Conservation (phyloP, 192 early-diverging fungal genomes). For the Paraglomus occultum region DNA sequence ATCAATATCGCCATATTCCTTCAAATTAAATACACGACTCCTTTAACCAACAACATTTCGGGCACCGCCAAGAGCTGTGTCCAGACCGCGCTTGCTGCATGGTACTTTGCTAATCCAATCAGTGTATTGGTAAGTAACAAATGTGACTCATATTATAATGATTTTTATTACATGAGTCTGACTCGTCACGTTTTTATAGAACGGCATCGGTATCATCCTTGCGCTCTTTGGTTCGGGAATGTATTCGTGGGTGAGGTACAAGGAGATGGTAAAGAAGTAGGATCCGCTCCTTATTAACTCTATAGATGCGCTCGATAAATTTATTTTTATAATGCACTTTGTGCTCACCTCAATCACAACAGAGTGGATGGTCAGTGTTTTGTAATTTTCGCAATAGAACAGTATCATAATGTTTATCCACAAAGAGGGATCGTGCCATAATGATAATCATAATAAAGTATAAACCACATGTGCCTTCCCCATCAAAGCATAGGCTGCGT, state of each 20-base stretch:
- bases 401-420: too few relatives aligned
- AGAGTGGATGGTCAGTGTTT: too few relatives aligned
- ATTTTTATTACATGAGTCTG: background rate
- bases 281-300: background rate
- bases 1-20: constrained; percentile 72
- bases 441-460: too few relatives aligned
- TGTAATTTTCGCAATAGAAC: too few relatives aligned
- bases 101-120: constrained; percentile 62
- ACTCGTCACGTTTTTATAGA: constrained; percentile 35
- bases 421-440: too few relatives aligned
- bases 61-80: constrained; percentile 69
- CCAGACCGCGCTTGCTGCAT: constrained; percentile 60
- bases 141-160: background rate
- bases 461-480: too few relatives aligned
- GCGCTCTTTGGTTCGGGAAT: constrained; percentile 58
- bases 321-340: too few relatives aligned
- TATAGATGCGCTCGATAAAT: too few relatives aligned
- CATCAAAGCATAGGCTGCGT: too few relatives aligned
- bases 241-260: constrained; percentile 57
- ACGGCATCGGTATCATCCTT: constrained; percentile 54
- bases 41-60: constrained; percentile 67
- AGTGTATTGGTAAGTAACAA: constrained; percentile 49
- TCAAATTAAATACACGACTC: constrained; percentile 68
- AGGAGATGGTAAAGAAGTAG: constrained; percentile 51
- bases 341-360: too few relatives aligned